Evolutionary conservation across 2,329 filamentous ascomycete species (phyloP).

Genomic region (Epicoccum nigrum): DNA sequence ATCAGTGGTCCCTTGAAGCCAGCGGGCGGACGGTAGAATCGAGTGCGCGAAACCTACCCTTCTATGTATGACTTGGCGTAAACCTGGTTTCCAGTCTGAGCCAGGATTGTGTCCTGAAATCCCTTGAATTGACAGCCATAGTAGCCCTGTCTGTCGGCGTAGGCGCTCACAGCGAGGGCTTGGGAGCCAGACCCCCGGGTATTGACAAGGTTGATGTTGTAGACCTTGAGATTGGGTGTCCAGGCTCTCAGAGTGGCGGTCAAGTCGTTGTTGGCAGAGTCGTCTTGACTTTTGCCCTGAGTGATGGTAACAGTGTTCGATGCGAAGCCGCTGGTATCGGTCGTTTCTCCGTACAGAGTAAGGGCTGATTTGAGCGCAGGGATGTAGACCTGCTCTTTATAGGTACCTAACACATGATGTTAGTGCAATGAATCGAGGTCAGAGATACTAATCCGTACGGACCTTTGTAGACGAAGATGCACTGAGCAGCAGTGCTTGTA

Average conservation of each 20-base stretch:
- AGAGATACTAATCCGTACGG: not conserved
- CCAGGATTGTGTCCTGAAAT: conserved; percentile 61
- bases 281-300: conserved; percentile 54
- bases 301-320: conserved; percentile 65
- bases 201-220: conserved; percentile 65
- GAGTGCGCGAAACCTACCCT: conserved; percentile 36
- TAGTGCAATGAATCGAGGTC: not conserved
- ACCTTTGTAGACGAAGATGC: conserved; percentile 66
- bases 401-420: conserved; percentile 52
- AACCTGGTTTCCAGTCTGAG: conserved; percentile 58
- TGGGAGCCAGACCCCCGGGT: conserved; percentile 56
- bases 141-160: conserved; percentile 60
- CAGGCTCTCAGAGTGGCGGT: conserved; percentile 59
- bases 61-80: conserved; percentile 64
- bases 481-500: conserved; percentile 56
- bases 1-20: not conserved
- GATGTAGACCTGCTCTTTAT: conserved; percentile 66
- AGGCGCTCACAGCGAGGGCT: conserved; percentile 61
- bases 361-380: conserved; percentile 55
- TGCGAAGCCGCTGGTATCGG: conserved; percentile 55
- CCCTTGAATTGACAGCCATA: conserved; percentile 63
- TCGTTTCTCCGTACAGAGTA: conserved; percentile 66
- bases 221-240: conserved; percentile 62
- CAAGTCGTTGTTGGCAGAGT: conserved; percentile 59
- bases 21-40: not conserved